phyloP scores from a whole-genome alignment of 2,329 filamentous ascomycete genomes.

The Aspergillus terreus region DNA sequence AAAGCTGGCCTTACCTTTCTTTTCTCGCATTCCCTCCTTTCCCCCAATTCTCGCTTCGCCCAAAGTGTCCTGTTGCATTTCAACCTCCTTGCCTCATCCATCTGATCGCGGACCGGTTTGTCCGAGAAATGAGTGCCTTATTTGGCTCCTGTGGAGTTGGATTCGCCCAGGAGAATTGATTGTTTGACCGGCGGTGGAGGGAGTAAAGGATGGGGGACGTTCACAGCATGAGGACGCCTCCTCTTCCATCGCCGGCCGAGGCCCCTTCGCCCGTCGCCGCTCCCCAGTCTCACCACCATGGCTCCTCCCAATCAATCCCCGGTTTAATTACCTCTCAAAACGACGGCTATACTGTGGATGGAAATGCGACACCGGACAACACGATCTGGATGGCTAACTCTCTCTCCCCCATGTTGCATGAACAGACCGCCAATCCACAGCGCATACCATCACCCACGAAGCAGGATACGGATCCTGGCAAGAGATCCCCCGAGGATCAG shows the following conservation, averaged over 20 bases:
- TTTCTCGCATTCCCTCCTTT: not conserved
- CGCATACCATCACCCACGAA: slow-evolving; percentile 10
- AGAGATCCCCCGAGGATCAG: slow-evolving; percentile 25
- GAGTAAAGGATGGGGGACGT: slow-evolving; percentile 33
- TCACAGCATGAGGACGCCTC: slow-evolving; percentile 37
- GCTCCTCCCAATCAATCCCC: slow-evolving; percentile 22
- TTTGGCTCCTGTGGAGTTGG: slow-evolving; percentile 26
- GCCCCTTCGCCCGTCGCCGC: slow-evolving; percentile 29
- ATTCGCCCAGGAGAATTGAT: slow-evolving; percentile 31
- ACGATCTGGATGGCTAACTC: slow-evolving; percentile 18
- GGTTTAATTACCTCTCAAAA: slow-evolving; percentile 15
- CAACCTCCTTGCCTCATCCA: not conserved
- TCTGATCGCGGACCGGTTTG: slow-evolving; percentile 20
- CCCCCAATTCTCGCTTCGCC: not conserved
- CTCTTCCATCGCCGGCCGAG: slow-evolving; percentile 38
- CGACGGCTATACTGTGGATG: slow-evolving; percentile 15
- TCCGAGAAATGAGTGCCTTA: slow-evolving; percentile 34
- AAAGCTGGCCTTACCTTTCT: not conserved
- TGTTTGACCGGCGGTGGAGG: slow-evolving; percentile 31
- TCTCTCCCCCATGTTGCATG: slow-evolving; percentile 13
- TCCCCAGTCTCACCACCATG: slow-evolving; percentile 21
- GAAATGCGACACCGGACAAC: slow-evolving; percentile 10
- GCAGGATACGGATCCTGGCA: slow-evolving; percentile 20
- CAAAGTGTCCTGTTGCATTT: not conserved
- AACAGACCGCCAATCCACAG: slow-evolving; percentile 15